Base-by-base conservation (phyloP, 352 stramenopile genomes). In the Globisporangium orthogonon region DNA sequence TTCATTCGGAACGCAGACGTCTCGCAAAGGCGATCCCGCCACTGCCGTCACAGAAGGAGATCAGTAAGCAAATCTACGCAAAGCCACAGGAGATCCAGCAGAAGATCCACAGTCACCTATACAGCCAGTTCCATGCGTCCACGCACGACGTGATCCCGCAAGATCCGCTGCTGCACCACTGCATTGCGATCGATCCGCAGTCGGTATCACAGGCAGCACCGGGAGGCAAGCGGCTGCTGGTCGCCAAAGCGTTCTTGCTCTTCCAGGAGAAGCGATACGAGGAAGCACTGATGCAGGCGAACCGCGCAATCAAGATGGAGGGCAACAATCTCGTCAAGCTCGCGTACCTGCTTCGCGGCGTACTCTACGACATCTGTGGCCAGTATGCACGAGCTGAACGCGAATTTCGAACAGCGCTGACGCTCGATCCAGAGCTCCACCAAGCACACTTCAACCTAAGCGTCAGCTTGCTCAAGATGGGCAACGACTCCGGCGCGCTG, bases 381-480 rank as follows among this genome's bases (percentile, higher is more conserved):
- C 55, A 87, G 6, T 70, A 78, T 41, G 50, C 23, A 10, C 57
- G 54, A 14, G 81, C 78, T 28, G 76, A 89, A 60, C 52, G 52
- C 9, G 67, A 79, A 40, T 89, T 91, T 50, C 60, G 74, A 2
- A 57, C 61, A 0, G 70, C 62, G 30, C 31, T 87, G 15, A 47
- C 63, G 30, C 56, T 86, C 13, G 76, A 91, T 54, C 60, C 76
- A 37, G 47, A 48, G 15, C 66, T 88, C 50, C 80, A 91, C 53
- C 68, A 91, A 58, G 78, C 80, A 31, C 60, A 80, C 49, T 91
- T 87, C 54, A 83, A 86, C 29, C 65, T 81, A 17, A 83, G 75
- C 54, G 75, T 86, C 15, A 68, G 68, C 17, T 49, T 60, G 39
- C 62, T 86, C 7, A 83, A 86, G 50, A 62, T 76, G 39, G 75